phyloP scores from a whole-genome alignment of 176 grass and related monocot genomes.

The Cocos nucifera region DNA sequence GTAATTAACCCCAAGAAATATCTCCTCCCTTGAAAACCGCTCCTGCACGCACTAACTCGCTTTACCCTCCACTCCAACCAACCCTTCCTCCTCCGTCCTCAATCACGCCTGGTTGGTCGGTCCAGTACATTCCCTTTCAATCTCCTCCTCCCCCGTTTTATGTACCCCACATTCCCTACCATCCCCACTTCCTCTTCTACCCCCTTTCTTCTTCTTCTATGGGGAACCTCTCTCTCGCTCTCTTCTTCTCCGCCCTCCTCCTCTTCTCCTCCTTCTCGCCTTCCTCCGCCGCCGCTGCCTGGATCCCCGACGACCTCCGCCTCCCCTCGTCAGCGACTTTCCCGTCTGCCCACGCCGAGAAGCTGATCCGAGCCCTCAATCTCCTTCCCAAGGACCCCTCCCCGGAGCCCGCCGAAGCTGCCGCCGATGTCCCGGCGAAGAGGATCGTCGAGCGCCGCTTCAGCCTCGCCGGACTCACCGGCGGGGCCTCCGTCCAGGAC shows the following conservation, averaged over 20 bases:
- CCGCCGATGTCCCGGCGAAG: slow-evolving; percentile 17
- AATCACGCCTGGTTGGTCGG: too few relatives aligned
- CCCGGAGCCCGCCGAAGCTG: not conserved
- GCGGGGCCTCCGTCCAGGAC: slow-evolving; percentile 13
- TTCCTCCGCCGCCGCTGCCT: not conserved
- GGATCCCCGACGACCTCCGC: slow-evolving; percentile 8
- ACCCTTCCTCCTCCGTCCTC: too few relatives aligned
- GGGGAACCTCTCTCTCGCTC: too few relatives aligned
- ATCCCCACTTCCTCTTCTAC: too few relatives aligned
- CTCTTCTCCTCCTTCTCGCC: not conserved
- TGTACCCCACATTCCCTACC: too few relatives aligned
- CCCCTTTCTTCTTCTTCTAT: too few relatives aligned
- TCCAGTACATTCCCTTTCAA: too few relatives aligned
- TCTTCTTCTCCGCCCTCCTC: not conserved
- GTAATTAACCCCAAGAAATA: too few relatives aligned
- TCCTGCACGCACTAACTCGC: too few relatives aligned
- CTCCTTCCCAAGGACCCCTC: slow-evolving; percentile 46
- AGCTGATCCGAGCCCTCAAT: slow-evolving; percentile 72
- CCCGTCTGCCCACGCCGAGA: slow-evolving; percentile 47
- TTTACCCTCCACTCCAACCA: too few relatives aligned
- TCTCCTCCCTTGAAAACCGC: too few relatives aligned
- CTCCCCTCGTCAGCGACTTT: slow-evolving; percentile 35
- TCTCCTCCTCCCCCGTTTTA: too few relatives aligned
- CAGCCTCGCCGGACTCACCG: slow-evolving; percentile 30
- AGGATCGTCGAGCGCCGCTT: slow-evolving; percentile 58